Evolutionary conservation across 139 green algal genomes (phyloP).

Genomic region (Volvox reticuliferus): DNA sequence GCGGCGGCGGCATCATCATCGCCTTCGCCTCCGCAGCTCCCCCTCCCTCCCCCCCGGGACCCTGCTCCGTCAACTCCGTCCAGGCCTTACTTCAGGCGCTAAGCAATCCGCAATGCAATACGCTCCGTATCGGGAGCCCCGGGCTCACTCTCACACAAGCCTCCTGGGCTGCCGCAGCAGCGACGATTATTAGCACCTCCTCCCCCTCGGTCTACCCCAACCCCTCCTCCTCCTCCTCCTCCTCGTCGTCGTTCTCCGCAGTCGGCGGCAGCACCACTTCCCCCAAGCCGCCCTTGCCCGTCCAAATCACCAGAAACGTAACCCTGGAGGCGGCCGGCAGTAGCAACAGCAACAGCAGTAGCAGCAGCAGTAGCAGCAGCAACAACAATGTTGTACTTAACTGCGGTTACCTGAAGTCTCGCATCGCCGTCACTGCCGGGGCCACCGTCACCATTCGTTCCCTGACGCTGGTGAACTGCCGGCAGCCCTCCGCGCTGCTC

Average conservation of each 20-base stretch:
- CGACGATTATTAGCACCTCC: too few species aligned
- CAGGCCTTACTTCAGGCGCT: not conserved
- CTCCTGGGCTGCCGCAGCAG: not conserved
- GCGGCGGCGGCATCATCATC: not conserved
- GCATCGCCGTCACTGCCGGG: not conserved
- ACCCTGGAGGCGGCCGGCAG: not conserved
- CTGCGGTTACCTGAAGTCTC: not conserved
- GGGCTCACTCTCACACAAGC: not conserved
- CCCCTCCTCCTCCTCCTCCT: too few species aligned
- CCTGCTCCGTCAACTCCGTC: not conserved
- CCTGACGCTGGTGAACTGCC: not conserved
- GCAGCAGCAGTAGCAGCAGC: not conserved
- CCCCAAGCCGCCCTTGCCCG: too few species aligned
- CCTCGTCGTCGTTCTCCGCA: too few species aligned
- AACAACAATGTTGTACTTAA: not conserved
- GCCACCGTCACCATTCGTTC: not conserved
- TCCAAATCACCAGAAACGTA: not conserved
- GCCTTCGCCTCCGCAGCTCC: not conserved
- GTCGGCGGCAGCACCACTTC: not conserved
- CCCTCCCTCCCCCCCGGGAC: not conserved
- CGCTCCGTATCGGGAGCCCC: not conserved
- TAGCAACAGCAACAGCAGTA: not conserved
- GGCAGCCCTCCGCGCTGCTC: not conserved
- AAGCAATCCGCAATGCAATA: not conserved
- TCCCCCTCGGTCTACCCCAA: not conserved